Base-by-base conservation (phyloP, 345 rosid genomes). In the Populus nigra region DNA sequence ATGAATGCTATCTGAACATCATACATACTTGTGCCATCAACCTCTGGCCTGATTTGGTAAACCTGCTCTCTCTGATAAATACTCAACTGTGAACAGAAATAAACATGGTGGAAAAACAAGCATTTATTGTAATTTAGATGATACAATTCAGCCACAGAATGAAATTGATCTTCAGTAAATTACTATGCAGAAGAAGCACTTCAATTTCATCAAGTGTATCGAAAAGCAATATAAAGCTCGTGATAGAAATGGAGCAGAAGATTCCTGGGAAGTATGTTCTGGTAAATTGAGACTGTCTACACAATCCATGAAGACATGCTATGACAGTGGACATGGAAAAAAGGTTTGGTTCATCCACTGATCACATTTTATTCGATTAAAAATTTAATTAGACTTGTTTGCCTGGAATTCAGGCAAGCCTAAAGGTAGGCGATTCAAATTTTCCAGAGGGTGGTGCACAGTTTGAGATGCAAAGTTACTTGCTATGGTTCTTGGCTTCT, bases 141-240 rank as follows among this genome's bases (percentile, higher is more conserved):
- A 50, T 16, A 20, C n/a, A 17, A 50, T 50, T 50, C 57, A 50
- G 57, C 57, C 22, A 41, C 13, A 12, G 45, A 41, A 41, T 41
- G 45, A 10, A 41, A 41, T 12, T 41, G 45, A 41, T 41, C 12
- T 41, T 41, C 15, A 41, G 45, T 0, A 0, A 41, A 41, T 41
- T 41, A 11, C 45, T 1, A 17, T 38, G 25, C 45, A 68, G 45
- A 68, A 35, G 20, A 38, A 22, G 23, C 71, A 68, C 23, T 68
- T 33, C 39, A 68, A 36, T 45, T 36, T 68, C 71, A 68, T 68
- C n/a, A 68, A 68, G 71, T 68, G 71, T 45, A 22, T 68, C 5
- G 71, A 68, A 36, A 68, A 68, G 25, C 13, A 8, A 68, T 65
- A 25, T 5, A 15, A 2, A 13, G 8, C 5, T 29, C 68, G 39